Percentiles rank a stretch among this genome's conserved stretches.
These are phyloP conservation scores for Podospora pseudopauciseta DNA, from an alignment of 495 filamentous ascomycete species.

Conservation along the genomic window DNA sequence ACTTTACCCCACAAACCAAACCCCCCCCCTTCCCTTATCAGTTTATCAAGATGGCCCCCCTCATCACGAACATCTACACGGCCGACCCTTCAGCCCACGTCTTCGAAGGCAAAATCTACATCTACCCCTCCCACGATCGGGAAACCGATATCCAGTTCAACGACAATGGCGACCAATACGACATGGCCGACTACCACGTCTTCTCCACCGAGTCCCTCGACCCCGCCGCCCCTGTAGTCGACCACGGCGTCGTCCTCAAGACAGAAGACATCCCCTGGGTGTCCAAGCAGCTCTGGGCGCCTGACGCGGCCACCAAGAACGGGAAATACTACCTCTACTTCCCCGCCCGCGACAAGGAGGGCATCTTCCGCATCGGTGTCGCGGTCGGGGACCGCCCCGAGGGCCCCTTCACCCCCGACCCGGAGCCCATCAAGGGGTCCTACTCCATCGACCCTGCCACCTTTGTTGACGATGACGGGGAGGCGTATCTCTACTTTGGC, in stretches of 20 bases:
- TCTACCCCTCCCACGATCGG: conserved; percentile 65
- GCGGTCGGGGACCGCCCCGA: conserved; percentile 51
- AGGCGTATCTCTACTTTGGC: conserved; percentile 62
- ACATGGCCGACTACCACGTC: conserved; percentile 71
- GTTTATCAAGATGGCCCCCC: conserved; percentile 38
- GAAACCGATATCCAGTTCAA: conserved; percentile 61
- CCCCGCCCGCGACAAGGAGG: conserved; percentile 56
- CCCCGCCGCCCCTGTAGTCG: conserved; percentile 47
- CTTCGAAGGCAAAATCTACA: conserved; percentile 59
- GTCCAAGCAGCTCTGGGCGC: conserved; percentile 61
- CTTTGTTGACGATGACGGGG: conserved; percentile 59
- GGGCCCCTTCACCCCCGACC: conserved; percentile 56
- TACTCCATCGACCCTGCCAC: conserved; percentile 63
- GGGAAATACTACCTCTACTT: conserved; percentile 65
- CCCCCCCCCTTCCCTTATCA: neutral
- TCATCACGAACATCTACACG: conserved; percentile 66
- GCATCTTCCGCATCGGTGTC: conserved; percentile 63
- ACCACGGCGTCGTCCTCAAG: conserved; percentile 58
- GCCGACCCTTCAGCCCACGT: conserved; percentile 66
- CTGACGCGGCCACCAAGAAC: conserved; percentile 56
- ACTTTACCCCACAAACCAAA: conserved; percentile 1
- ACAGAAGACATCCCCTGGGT: conserved; percentile 59
- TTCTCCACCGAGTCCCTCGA: conserved; percentile 51
- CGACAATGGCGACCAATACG: conserved; percentile 80
- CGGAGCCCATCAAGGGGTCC: conserved; percentile 56